These are phyloP conservation scores for Schwanniomyces sp. DNA, from an alignment of 805 yeast species.

Conservation along the genomic window DNA sequence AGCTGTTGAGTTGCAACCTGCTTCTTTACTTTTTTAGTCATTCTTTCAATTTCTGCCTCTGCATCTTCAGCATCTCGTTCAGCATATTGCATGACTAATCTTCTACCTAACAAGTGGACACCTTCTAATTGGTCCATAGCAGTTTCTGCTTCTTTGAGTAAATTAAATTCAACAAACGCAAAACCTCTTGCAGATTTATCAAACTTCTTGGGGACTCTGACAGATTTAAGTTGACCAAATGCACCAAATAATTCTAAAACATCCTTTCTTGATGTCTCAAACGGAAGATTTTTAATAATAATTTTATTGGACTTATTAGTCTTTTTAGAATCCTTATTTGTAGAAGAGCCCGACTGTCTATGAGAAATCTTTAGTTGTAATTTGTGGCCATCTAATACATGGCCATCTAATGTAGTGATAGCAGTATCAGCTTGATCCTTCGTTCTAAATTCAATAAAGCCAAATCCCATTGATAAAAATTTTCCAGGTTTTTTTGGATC, in stretches of 20 bases:
- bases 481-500: conserved; percentile 72
- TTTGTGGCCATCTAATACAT: conserved; percentile 83
- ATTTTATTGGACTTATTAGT: conserved; percentile 64
- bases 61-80: conserved; percentile 78
- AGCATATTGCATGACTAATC: conserved; percentile 91
- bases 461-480: conserved; percentile 93
- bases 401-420: conserved; percentile 68
- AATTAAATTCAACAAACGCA: conserved; percentile 90
- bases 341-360: conserved; percentile 51
- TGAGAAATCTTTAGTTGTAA: conserved; percentile 87
- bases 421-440: conserved; percentile 79
- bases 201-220: conserved; percentile 94
- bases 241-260: conserved; percentile 91
- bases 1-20: conserved; percentile 79
- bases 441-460: conserved; percentile 87
- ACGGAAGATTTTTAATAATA: conserved; percentile 94
- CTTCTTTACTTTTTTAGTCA: conserved; percentile 81
- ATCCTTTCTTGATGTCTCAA: conserved; percentile 92
- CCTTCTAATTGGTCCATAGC: conserved; percentile 95
- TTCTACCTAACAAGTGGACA: conserved; percentile 93
- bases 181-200: conserved; percentile 95
- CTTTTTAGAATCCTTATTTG: conserved; percentile 25
- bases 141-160: conserved; percentile 84
- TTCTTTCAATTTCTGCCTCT: conserved; percentile 85
- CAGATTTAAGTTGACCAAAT: conserved; percentile 92